Evolutionary conservation across 768 basidiomycete genomes (phyloP), one percentile per base, ranked within the genome.

Genomic region (Porpolomopsis calyptriformis): DNA sequence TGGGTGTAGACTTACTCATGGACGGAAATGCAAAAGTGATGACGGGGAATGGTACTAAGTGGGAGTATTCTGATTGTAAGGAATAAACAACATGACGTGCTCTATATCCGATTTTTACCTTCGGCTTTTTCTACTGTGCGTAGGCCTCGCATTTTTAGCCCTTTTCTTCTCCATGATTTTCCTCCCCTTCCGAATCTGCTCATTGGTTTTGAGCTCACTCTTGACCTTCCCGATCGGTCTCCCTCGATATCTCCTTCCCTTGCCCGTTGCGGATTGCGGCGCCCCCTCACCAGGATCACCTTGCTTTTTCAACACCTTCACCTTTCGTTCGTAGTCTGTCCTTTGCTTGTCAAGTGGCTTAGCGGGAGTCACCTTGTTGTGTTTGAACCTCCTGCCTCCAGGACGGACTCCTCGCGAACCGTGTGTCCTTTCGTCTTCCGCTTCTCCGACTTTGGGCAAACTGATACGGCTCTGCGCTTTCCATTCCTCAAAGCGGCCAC

Each of bases 401-500:
- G 57, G 56, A 11, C 74, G 73, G 9, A 65, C 62, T n/a, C 55
- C 46, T n/a, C 58, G 60, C 38, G 53, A 52, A 34, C 59, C 53
- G 23, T 59, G 56, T 9, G 60, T 52, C 11, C 57, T 56, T 24
- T 70, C 70, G 39, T 71, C 67, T 61, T 94, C 92, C 2, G 66
- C 70, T 59, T 96, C 92, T 16, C 93, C 93, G n/a, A 85, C 71
- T 48, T 75, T 75, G 0, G 92, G 92, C 27, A 97, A 61, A 49
- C 65, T 72, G n/a, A 78, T 65, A 31, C 76, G 80, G 42, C 72
- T 79, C 64, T 86, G 88, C 49, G 76, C 71, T 62, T 84, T 86
- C 96, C 96, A 99, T 60, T 94, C 91, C 46, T 94, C 88, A 61
- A 89, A 99, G 12, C 89, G 79, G 9, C 96, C 96, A 54, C 85